phyloP scores from a whole-genome alignment of 768 basidiomycete genomes.

The Lentinula aciculospora region DNA sequence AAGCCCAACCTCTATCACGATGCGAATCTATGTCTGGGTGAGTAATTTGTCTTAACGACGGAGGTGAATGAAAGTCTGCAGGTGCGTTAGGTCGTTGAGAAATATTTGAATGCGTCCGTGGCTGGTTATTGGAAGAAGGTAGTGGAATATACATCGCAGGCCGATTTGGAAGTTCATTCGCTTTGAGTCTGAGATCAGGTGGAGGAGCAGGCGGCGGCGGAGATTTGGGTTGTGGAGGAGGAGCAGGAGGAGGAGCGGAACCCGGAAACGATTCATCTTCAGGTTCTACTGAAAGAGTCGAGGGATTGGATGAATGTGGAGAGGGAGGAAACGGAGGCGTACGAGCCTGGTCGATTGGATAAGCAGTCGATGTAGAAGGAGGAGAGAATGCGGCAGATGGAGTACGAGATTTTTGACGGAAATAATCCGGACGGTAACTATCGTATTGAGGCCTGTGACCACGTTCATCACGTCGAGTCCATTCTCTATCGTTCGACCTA shows the following conservation, averaged over 20 bases:
- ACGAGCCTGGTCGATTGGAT: constrained; percentile 6
- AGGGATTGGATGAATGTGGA: constrained; percentile 17
- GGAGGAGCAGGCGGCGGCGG: constrained; percentile 32
- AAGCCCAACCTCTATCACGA: background rate
- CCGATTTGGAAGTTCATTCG: constrained; percentile 15
- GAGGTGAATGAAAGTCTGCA: constrained; percentile 38
- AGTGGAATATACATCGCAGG: constrained; percentile 14
- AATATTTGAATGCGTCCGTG: constrained; percentile 6
- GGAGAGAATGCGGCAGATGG: background rate
- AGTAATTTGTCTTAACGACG: constrained; percentile 18
- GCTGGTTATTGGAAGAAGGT: constrained; percentile 11
- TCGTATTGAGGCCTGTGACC: constrained; percentile 16
- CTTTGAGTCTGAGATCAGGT: constrained; percentile 19
- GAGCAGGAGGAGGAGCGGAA: constrained; percentile 14
- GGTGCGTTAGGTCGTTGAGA: constrained; percentile 33
- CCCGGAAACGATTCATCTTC: background rate
- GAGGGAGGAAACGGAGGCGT: constrained; percentile 12
- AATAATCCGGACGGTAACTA: background rate
- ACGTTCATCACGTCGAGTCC: constrained; percentile 25
- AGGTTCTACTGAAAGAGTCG: constrained; percentile 11
- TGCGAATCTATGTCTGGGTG: background rate
- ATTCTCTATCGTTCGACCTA: constrained; percentile 27
- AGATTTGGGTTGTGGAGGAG: constrained; percentile 19
- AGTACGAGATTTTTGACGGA: background rate
- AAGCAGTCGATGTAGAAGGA: constrained; percentile 3